Evolutionary conservation across 345 rosid species (phyloP).

Genomic region (Anastatica hierochuntica): DNA sequence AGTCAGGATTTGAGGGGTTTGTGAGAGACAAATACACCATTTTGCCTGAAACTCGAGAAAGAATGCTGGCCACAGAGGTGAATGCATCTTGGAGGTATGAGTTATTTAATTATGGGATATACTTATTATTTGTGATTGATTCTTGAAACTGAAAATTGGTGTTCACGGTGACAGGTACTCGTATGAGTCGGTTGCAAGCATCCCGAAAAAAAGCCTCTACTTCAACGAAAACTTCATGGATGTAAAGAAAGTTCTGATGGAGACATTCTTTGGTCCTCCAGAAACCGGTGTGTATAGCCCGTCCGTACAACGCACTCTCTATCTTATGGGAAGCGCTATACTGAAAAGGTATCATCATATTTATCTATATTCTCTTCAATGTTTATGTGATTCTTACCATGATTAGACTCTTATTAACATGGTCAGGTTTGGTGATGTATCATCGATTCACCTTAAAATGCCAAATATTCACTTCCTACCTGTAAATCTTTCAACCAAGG

Average conservation of each 20-base stretch:
- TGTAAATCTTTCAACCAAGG: constrained; percentile 68
- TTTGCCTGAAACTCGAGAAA: constrained; percentile 84
- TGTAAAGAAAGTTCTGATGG: constrained; percentile 48
- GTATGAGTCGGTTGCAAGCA: constrained; percentile 46
- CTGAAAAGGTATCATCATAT: constrained; percentile 47
- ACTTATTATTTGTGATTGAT: constrained; percentile 2
- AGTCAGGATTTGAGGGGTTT: constrained; percentile 97
- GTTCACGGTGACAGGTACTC: constrained; percentile 49
- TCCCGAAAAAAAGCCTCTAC: constrained; percentile 54
- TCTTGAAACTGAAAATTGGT: not conserved
- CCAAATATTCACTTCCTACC: constrained; percentile 92
- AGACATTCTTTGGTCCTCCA: constrained; percentile 74
- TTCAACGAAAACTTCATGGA: constrained; percentile 51
- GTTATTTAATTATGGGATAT: not conserved
- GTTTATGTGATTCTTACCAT: not conserved
- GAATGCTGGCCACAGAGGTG: constrained; percentile 86
- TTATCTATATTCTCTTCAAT: not conserved
- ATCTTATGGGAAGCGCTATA: constrained; percentile 67
- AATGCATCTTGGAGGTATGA: constrained; percentile 82
- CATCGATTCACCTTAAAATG: constrained; percentile 65
- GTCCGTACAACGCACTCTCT: constrained; percentile 93
- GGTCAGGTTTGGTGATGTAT: constrained; percentile 59
- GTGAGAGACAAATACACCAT: constrained; percentile 75
- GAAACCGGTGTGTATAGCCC: constrained; percentile 82
- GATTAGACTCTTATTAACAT: constrained; percentile 16